phyloP scores from a whole-genome alignment of 371 early-diverging fungal genomes.

The Actinomortierella wolfii region DNA sequence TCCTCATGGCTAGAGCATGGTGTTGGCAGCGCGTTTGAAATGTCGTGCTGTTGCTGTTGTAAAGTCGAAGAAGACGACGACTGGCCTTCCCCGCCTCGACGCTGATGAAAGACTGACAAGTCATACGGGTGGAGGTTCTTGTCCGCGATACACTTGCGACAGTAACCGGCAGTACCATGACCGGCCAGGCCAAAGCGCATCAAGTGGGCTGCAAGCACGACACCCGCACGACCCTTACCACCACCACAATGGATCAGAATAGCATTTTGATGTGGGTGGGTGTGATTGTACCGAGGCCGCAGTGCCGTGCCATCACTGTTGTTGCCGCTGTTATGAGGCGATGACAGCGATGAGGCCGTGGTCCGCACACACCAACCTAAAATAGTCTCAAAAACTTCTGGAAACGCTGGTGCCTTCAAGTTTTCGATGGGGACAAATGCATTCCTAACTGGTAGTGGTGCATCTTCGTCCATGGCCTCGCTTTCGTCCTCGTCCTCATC shows the following conservation, averaged over 20 bases:
- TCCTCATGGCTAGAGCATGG: neutral
- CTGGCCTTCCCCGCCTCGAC: too few relatives aligned
- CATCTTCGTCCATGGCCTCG: too few relatives aligned
- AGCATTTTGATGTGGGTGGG: constrained; percentile 24
- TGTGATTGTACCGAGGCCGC: neutral
- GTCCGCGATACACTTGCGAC: constrained; percentile 17
- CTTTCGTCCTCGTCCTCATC: too few relatives aligned
- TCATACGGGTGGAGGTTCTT: constrained; percentile 27
- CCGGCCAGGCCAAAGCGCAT: constrained; percentile 48
- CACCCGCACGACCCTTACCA: constrained; percentile 56
- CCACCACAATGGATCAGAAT: constrained; percentile 58
- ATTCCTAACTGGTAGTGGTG: constrained; percentile 7
- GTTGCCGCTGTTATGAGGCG: neutral
- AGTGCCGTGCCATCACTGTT: constrained; percentile 4
- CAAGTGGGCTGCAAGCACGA: constrained; percentile 51
- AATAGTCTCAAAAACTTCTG: constrained; percentile 37
- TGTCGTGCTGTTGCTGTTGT: too few relatives aligned
- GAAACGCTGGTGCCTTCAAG: constrained; percentile 36
- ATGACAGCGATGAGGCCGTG: neutral
- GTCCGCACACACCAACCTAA: constrained; percentile 43
- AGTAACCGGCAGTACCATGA: constrained; percentile 34
- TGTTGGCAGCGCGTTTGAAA: too few relatives aligned
- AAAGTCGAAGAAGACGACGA: too few relatives aligned
- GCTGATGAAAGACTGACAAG: constrained; percentile 2
- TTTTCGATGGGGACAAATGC: constrained; percentile 46